A percentile compares a stretch with the other conserved stretches of the same genome.
These are phyloP conservation scores for Solanum rostratum DNA, from an alignment of 257 asterid species.

Conservation along the genomic window DNA sequence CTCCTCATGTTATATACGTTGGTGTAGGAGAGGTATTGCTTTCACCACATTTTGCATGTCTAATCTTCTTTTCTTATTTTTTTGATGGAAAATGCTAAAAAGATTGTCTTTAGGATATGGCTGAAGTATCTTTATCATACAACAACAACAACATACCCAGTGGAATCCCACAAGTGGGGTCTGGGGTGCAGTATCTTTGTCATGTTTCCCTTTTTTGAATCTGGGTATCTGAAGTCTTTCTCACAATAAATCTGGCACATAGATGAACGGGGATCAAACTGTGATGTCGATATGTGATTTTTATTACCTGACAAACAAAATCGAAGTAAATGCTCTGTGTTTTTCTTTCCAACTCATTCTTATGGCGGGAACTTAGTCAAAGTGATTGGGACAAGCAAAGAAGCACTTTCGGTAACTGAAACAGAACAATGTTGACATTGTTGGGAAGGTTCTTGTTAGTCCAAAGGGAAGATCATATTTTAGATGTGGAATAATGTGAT, in stretches of 20 bases:
- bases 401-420: background rate
- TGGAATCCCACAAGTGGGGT: no score
- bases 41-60: background rate
- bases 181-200: background rate
- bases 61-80: background rate
- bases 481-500: background rate
- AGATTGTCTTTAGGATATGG: background rate
- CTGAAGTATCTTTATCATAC: background rate
- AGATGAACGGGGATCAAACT: background rate
- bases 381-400: background rate
- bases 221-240: background rate
- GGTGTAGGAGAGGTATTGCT: slow-evolving; percentile 26
- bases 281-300: background rate
- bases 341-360: background rate
- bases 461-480: background rate
- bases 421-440: background rate
- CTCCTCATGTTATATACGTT: slow-evolving; percentile 28
- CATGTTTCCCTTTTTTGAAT: background rate
- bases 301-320: background rate
- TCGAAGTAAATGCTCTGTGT: background rate
- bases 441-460: background rate
- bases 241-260: background rate
- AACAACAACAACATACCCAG: no score
- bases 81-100: background rate
- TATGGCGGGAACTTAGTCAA: background rate